Base-by-base conservation (phyloP, 352 stramenopile genomes). In the Paralagenidium karlingii region DNA sequence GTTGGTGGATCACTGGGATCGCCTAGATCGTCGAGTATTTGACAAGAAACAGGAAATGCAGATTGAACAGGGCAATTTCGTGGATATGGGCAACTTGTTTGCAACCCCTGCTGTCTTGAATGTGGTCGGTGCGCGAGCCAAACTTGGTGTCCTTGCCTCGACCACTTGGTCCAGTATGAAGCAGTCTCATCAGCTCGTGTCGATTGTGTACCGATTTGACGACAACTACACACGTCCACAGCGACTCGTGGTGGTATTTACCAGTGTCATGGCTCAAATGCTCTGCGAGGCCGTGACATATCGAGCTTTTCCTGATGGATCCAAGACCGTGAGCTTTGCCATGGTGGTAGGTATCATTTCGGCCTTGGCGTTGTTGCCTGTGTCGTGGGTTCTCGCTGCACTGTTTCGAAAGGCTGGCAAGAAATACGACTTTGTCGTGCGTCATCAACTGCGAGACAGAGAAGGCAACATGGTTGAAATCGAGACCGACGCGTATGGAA, bases 381-480 rank as follows among this genome's bases (percentile, higher is more conserved):
- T 86, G 0, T 61, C 59, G 10, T 60, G 80, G 26, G 58, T 67
- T 16, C 74, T 86, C 36, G 50, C 79, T 29, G 55, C 73, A n/a
- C 69, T 86, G 54, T 86, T 81, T 45, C 81, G 81, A 38, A 81
- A 80, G 36, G 66, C 71, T 6, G 71, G 60, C 2, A 54, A 60
- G 6, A 56, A 61, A 34, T 57, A 83, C 19, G 67, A 62, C 22
- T 83, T 75, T 34, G 21, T 83, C 6, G 60, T 86, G 16, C 68
- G 69, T 3, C 80, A 77, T 34, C 61, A 73, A 24, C 46, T 83
- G 0, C 68, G 82, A 34, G 68, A 82, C 31, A 55, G 68, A 10
- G 56, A 58, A 8, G 65, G 68, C 3, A 78, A 80, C 18, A 41
- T 81, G 0, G 64, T 66, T 16, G 63, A 83, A 29, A 64, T 82